Conservation (phyloP, 2,329 filamentous ascomycete species). For the Dendrostoma leiphaemia region DNA sequence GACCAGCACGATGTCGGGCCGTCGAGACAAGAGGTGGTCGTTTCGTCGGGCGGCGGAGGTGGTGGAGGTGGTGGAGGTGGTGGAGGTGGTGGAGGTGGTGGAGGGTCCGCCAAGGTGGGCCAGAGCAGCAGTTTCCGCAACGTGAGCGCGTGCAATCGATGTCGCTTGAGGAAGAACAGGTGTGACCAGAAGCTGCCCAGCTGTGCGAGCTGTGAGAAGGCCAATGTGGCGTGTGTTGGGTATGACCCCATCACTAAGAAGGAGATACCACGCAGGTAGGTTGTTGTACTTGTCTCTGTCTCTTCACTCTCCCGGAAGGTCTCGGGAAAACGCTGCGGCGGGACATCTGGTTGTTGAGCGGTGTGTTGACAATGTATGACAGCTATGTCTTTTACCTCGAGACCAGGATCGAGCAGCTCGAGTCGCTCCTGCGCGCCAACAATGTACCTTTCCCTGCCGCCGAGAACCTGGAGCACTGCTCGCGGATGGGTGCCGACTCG, state of each 20-base stretch:
- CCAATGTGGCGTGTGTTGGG: slow-evolving; percentile 85
- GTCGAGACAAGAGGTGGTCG: slow-evolving; percentile 16
- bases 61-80: slow-evolving; percentile 28
- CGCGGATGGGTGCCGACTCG: slow-evolving; percentile 42
- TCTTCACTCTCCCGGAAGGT: too few relatives aligned
- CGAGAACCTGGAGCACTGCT: slow-evolving; percentile 64
- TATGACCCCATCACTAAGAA: slow-evolving; percentile 96
- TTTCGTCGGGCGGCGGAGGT: too few relatives aligned
- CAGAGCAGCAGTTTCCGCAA: slow-evolving; percentile 73
- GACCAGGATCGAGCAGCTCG: slow-evolving; percentile 78
- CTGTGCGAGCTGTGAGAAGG: slow-evolving; percentile 90
- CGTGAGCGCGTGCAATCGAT: slow-evolving; percentile 93
- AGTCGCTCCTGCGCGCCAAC: slow-evolving; percentile 68
- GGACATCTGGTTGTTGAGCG: too few relatives aligned
- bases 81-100: slow-evolving; percentile 27
- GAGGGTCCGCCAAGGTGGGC: slow-evolving; percentile 42
- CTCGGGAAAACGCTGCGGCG: too few relatives aligned
- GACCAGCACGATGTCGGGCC: slow-evolving; percentile 26
- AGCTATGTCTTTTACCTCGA: slow-evolving; percentile 96
- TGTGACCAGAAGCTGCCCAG: slow-evolving; percentile 92
- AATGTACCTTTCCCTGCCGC: slow-evolving; percentile 71
- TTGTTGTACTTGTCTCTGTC: slow-evolving; percentile 34
- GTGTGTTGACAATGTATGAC: too few relatives aligned
- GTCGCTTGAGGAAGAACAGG: slow-evolving; percentile 86
- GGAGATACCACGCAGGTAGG: slow-evolving; percentile 85